Percentiles rank a stretch among this genome's conserved stretches.
phyloP scores from a whole-genome alignment of 1,284 basidiomycete genomes.

The Ceratobasidium sp. region DNA sequence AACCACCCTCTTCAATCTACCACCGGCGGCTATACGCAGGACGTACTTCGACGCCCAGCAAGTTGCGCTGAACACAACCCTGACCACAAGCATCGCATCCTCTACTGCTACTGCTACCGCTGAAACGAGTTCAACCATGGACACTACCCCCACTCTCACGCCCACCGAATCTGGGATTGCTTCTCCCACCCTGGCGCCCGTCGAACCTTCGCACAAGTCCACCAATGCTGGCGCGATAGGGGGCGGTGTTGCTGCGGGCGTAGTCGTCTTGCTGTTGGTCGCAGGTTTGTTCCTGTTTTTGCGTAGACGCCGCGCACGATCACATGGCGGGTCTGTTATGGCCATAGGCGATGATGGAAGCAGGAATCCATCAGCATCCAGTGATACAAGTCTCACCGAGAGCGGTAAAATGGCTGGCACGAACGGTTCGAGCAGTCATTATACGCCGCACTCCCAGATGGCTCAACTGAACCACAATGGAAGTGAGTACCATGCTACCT shows the following conservation, averaged over 20 bases:
- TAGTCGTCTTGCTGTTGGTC: conserved; percentile 22
- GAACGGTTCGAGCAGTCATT: conserved; percentile 20
- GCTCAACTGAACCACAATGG: conserved; percentile 33
- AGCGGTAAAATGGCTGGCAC: conserved; percentile 11
- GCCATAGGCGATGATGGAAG: conserved; percentile 18
- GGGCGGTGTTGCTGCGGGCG: conserved; percentile 35
- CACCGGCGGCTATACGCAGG: conserved; percentile 10
- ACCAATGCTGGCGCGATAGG: conserved; percentile 41
- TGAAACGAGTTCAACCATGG: not conserved
- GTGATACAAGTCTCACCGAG: conserved; percentile 38
- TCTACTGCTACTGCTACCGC: conserved; percentile 2
- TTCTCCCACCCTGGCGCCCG: conserved; percentile 11
- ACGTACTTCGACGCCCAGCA: conserved; percentile 16
- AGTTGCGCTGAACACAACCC: conserved; percentile 6
- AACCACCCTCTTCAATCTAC: conserved; percentile 5
- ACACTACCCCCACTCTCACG: conserved; percentile 28
- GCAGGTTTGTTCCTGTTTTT: conserved; percentile 27
- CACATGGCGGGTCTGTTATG: not conserved
- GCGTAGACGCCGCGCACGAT: conserved; percentile 40
- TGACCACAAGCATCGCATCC: conserved; percentile 2
- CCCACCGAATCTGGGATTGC: conserved; percentile 7
- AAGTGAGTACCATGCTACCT: conserved; percentile 12
- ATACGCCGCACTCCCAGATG: conserved; percentile 44
- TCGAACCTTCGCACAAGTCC: conserved; percentile 21
- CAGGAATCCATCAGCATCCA: conserved; percentile 25